These are phyloP conservation scores for Vickermania ingenoplastis DNA, from an alignment of 208 protist genomes.

Conservation along the genomic window DNA sequence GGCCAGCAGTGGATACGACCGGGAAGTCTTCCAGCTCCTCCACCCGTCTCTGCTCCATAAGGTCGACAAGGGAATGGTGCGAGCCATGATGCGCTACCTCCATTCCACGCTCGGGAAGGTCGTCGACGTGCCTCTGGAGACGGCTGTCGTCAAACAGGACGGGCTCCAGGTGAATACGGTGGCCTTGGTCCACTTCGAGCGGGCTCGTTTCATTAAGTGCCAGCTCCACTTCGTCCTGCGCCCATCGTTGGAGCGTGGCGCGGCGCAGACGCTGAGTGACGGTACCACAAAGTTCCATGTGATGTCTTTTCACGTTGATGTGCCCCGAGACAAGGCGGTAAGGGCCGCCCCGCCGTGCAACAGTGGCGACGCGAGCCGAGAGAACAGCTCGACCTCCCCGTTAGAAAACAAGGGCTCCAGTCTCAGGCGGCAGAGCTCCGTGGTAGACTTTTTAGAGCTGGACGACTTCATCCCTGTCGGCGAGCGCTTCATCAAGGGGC, in stretches of 20 bases:
- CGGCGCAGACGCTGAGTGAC: conserved; percentile 6
- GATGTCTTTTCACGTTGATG: conserved; percentile 59
- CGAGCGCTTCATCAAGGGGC: conserved; percentile 48
- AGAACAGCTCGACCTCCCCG: no score
- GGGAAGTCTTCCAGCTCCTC: conserved; percentile 60
- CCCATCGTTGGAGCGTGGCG: conserved; percentile 11
- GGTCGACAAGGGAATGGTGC: conserved; percentile 51
- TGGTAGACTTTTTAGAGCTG: conserved; percentile 45
- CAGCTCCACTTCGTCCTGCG: conserved; percentile 53
- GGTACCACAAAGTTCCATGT: conserved; percentile 38
- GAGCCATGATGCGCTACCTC: conserved; percentile 74
- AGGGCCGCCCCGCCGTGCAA: no score
- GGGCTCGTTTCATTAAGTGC: conserved; percentile 47
- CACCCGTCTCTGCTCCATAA: conserved; percentile 51
- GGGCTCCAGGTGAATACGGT: conserved; percentile 50
- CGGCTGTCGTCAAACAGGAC: conserved; percentile 29
- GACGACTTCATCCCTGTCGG: conserved; percentile 69
- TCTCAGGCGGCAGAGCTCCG: no score
- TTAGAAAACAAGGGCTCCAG: not conserved
- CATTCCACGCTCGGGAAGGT: conserved; percentile 41
- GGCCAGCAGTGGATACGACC: conserved; percentile 57
- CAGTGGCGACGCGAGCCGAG: no score
- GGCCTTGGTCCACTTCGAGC: conserved; percentile 74
- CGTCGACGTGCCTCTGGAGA: conserved; percentile 33
- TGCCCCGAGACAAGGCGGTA: not conserved